Evolutionary conservation across 371 early-diverging fungal species (phyloP).

Genomic region (Blakeslea trispora): DNA sequence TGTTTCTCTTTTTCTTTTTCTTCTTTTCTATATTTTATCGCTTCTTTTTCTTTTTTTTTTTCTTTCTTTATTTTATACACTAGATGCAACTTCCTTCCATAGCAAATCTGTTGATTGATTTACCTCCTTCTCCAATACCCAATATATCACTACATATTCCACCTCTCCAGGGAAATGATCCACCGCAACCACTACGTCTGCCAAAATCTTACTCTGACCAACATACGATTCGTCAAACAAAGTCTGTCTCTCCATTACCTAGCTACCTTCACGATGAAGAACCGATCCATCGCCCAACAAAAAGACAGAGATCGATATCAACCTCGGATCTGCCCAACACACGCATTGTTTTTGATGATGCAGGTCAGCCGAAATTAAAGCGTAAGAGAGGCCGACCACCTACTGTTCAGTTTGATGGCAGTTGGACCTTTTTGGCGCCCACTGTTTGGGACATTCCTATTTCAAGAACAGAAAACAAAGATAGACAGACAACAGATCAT

Average conservation of each 20-base stretch:
- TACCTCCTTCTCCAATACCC: conserved; percentile 8
- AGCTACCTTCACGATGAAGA: neutral
- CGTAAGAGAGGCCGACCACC: conserved; percentile 48
- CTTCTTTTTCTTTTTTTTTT: conserved; percentile 16
- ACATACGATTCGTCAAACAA: neutral
- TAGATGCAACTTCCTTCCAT: conserved; percentile 30
- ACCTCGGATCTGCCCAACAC: conserved; percentile 14
- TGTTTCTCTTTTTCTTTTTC: conserved; percentile 4
- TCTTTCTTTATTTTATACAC: conserved; percentile 6
- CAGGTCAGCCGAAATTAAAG: conserved; percentile 41
- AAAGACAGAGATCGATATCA: neutral
- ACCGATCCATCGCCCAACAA: neutral
- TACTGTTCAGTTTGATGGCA: conserved; percentile 25
- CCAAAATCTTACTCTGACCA: conserved; percentile 3
- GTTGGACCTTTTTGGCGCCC: conserved; percentile 48
- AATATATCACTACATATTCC: conserved; percentile 7
- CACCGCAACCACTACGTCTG: conserved; percentile 17
- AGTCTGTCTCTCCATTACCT: neutral
- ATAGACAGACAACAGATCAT: conserved; percentile 8
- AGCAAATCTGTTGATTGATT: conserved; percentile 21
- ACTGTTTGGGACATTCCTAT: conserved; percentile 40
- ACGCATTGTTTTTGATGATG: conserved; percentile 16
- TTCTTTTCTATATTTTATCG: conserved; percentile 11
- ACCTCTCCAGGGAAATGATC: conserved; percentile 23
- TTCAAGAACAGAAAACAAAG: conserved; percentile 14